Evolutionary conservation across 2,329 filamentous ascomycete genomes (phyloP), one percentile per base, ranked within the genome.

Genomic region (Clathrospora elynae): DNA sequence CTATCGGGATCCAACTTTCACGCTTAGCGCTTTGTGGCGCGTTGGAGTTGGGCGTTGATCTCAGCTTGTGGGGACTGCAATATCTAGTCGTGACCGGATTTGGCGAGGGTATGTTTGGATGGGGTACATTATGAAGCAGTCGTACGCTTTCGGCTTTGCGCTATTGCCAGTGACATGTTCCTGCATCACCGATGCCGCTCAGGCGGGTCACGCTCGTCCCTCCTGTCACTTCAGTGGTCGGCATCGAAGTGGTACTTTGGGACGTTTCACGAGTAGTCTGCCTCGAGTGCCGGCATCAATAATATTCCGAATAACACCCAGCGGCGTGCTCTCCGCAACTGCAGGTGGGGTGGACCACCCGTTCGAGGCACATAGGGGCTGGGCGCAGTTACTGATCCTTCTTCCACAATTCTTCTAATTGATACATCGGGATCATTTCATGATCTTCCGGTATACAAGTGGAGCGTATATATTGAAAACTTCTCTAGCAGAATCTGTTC

Each of bases 61-160:
- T 71, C 5, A 43, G 49, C 8, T 35, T 71, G 5, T 71, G 67
- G 67, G 57, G 61, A n/a, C 39, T 52, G 31, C 63, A 70, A 33
- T 70, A 64, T 36, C 29, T 57, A n/a, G 52, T 51, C 2, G 56
- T 68, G 5, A 60, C 61, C 2, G 56, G 48, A 14, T 30, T 64
- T 17, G 68, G 68, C 14, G 57, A 61, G 37, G 54, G 33, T 9
- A 32, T 52, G 5, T 70, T 70, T 49, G 54, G 57, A n/a, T 71
- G 68, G 68, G 67, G 67, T 4, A 35, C 38, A n/a, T 52, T 68
- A 5, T 68, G 51, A 61, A 35, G n/a, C 35, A 35, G 22, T 13
- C 14, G n/a, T 17, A 30, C 20, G 28, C 13, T 30, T 32, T 38
- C 14, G 23, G 38, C 23, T 41, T 17, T 32, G 35, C 23, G 19